phyloP scores from a whole-genome alignment of 495 filamentous ascomycete species.

The Penicillium chermesinum region DNA sequence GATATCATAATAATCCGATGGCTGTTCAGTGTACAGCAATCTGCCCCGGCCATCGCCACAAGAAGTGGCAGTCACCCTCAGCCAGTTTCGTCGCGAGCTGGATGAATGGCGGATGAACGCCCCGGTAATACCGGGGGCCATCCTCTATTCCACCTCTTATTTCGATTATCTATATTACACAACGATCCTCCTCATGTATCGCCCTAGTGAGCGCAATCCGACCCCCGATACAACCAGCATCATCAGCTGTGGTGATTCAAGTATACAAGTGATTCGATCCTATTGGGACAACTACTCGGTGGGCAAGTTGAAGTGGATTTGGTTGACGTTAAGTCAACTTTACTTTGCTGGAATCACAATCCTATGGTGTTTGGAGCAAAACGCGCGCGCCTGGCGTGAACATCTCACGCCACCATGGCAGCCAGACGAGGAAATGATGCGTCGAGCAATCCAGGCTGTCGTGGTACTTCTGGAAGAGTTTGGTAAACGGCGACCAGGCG shows the following conservation, averaged over 20 bases:
- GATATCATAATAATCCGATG: no score
- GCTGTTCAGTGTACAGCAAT: conserved; percentile 45
- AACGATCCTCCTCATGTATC: conserved; percentile 47
- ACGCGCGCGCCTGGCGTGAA: conserved; percentile 42
- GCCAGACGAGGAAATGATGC: conserved; percentile 44
- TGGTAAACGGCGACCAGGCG: conserved; percentile 43
- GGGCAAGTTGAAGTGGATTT: conserved; percentile 51
- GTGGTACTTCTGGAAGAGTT: conserved; percentile 47
- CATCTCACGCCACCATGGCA: conserved; percentile 35
- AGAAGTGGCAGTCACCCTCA: conserved; percentile 31
- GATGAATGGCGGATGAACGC: conserved; percentile 42
- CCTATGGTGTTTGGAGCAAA: conserved; percentile 44
- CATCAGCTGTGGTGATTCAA: conserved; percentile 46
- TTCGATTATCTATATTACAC: conserved; percentile 51
- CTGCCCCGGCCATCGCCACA: conserved; percentile 30
- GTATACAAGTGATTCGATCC: conserved; percentile 44
- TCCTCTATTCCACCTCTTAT: conserved; percentile 45
- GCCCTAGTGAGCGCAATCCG: conserved; percentile 45
- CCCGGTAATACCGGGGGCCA: conserved; percentile 36
- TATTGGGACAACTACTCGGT: conserved; percentile 47
- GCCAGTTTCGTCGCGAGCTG: conserved; percentile 44
- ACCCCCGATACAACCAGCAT: conserved; percentile 40
- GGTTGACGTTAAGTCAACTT: conserved; percentile 49
- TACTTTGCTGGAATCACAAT: conserved; percentile 50
- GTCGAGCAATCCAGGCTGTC: conserved; percentile 41